Evolutionary conservation across 345 rosid species (phyloP).

Genomic region (Rhodamnia argentea): DNA sequence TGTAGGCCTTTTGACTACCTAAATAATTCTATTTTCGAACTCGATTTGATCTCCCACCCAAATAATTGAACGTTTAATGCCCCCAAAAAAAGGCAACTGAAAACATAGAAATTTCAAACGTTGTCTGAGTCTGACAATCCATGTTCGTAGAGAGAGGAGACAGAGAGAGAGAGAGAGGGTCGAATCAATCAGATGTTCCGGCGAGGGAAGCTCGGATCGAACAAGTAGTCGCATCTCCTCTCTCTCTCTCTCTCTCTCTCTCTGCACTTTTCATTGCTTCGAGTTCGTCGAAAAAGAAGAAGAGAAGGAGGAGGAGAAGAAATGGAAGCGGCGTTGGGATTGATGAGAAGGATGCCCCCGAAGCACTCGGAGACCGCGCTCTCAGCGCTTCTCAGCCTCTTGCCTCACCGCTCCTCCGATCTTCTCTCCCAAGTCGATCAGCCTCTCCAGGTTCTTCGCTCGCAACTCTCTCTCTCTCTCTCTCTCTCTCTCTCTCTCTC

Average conservation of each 20-base stretch:
- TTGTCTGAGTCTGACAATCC: not conserved
- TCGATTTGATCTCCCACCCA: not conserved
- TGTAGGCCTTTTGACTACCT: not conserved
- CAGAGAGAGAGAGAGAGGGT: not conserved
- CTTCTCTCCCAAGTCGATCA: constrained; percentile 97
- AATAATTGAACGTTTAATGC: not conserved
- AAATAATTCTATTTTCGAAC: not conserved
- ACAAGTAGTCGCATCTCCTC: not conserved
- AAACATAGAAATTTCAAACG: not conserved
- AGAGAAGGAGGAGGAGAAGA: not conserved
- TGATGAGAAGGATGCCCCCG: constrained; percentile 89
- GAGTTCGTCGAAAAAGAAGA: not conserved
- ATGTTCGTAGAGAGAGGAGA: not conserved
- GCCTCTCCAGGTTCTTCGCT: constrained; percentile 67
- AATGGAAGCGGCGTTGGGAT: constrained; percentile 94
- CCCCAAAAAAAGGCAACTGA: not conserved
- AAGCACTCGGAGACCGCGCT: constrained; percentile 86
- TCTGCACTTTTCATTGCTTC: not conserved
- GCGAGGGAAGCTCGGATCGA: not conserved
- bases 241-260: not conserved
- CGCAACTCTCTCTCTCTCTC: not conserved
- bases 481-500: too few species aligned
- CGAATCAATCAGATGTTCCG: not conserved
- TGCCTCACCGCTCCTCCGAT: constrained; percentile 91
- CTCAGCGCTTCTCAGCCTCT: constrained; percentile 82